These are phyloP conservation scores for Boechera stricta DNA, from an alignment of 345 rosid species.

Conservation along the genomic window DNA sequence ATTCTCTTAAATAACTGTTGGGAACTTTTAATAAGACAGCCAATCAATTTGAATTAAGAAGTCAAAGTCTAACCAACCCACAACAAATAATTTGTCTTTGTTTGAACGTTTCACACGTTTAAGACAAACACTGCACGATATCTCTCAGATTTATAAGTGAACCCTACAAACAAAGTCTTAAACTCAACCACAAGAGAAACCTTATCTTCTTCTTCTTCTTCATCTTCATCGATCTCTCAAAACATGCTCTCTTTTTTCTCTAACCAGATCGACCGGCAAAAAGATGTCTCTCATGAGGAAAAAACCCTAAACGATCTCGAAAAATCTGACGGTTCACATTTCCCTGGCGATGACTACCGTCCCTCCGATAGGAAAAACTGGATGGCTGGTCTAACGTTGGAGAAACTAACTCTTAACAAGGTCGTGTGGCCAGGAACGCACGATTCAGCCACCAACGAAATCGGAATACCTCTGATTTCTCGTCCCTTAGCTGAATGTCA, in stretches of 20 bases:
- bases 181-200: conserved; percentile 40
- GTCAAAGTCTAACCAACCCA: conserved; percentile 36
- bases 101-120: conserved; percentile 27
- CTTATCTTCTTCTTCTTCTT: conserved; percentile 39
- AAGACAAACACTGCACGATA: conserved; percentile 40
- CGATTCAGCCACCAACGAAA: conserved; percentile 84
- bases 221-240: conserved; percentile 9
- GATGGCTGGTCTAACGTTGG: conserved; percentile 66
- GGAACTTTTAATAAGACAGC: conserved; percentile 24
- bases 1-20: background rate
- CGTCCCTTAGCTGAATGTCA: conserved; percentile 91
- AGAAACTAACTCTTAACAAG: conserved; percentile 57
- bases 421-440: conserved; percentile 97
- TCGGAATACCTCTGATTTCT: conserved; percentile 63
- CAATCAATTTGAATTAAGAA: conserved; percentile 18
- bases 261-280: conserved; percentile 55
- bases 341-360: conserved; percentile 69
- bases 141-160: conserved; percentile 15
- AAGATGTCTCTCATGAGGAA: conserved; percentile 53
- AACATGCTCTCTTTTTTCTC: conserved; percentile 70
- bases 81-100: conserved; percentile 32
- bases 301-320: conserved; percentile 57
- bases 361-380: conserved; percentile 76
- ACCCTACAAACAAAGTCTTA: background rate
- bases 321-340: conserved; percentile 52